These are phyloP conservation scores for Sungouiella blattae DNA, from an alignment of 805 yeast species.

Conservation along the genomic window DNA sequence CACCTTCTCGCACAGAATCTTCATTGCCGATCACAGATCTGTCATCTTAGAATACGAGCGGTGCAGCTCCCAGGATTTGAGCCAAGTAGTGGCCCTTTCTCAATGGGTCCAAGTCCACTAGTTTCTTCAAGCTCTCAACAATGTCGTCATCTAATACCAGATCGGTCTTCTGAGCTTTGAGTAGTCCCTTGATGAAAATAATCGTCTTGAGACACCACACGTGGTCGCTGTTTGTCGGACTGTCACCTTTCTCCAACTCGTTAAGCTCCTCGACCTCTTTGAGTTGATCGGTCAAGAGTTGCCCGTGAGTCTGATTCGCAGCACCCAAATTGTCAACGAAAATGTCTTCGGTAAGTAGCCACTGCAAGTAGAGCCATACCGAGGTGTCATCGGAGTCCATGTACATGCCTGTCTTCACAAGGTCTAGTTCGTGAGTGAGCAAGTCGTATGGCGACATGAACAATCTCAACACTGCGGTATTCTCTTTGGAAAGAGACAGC, in stretches of 20 bases:
- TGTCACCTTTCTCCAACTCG: conserved; percentile 69
- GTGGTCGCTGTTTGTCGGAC: conserved; percentile 47
- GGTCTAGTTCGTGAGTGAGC: conserved; percentile 56
- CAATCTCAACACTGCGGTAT: conserved; percentile 6
- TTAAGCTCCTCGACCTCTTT: conserved; percentile 57
- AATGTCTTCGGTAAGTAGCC: conserved; percentile 58
- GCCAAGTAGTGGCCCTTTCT: conserved; percentile 58
- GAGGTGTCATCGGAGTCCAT: conserved; percentile 95
- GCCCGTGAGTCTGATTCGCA: conserved; percentile 20
- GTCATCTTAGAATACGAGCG: too few species aligned
- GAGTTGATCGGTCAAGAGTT: conserved; percentile 45
- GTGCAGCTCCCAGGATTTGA: conserved; percentile 18
- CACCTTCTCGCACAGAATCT: too few species aligned
- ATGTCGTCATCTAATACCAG: conserved; percentile 26
- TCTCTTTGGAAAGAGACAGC: background rate
- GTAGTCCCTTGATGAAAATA: conserved; percentile 40
- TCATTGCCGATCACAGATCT: too few species aligned
- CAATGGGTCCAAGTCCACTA: conserved; percentile 60
- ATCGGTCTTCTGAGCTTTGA: background rate
- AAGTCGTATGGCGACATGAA: conserved; percentile 33
- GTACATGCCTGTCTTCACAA: conserved; percentile 78
- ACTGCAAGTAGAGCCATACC: conserved; percentile 82
- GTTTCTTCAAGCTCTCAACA: conserved; percentile 33
- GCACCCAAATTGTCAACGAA: conserved; percentile 25
- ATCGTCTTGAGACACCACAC: conserved; percentile 73